These are phyloP conservation scores for Dendrobium huoshanense DNA, from an alignment of 106 monocot genomes.

Conservation along the genomic window DNA sequence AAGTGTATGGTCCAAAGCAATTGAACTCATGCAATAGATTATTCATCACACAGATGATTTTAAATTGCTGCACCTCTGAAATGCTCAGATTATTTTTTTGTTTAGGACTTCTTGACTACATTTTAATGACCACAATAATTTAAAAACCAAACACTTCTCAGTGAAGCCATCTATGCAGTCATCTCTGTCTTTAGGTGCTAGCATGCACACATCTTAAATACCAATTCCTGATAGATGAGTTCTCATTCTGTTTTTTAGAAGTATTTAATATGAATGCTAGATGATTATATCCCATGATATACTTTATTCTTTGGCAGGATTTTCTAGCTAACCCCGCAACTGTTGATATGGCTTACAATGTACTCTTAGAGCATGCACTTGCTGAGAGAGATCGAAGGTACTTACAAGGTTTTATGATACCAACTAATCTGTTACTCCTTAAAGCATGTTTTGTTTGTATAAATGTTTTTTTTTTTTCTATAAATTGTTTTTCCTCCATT, in stretches of 20 bases:
- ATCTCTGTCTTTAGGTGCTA: not conserved
- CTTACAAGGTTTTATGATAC: slow-evolving; percentile 1
- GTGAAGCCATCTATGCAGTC: not conserved
- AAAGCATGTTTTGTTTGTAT: not conserved
- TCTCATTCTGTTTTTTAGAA: not conserved
- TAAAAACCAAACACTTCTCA: not conserved
- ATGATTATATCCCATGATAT: not conserved
- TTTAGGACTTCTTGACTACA: not conserved
- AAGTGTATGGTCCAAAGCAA: not conserved
- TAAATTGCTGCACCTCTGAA: not conserved
- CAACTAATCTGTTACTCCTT: not conserved
- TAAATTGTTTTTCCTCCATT: not conserved
- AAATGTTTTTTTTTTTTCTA: not conserved
- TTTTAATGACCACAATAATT: not conserved
- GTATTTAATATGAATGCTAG: not conserved
- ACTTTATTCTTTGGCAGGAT: slow-evolving; percentile 44
- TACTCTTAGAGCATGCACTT: slow-evolving; percentile 84
- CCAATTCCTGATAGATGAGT: not conserved
- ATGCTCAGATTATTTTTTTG: not conserved
- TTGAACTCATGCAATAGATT: not conserved
- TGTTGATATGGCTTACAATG: slow-evolving; percentile 85
- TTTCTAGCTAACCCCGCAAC: slow-evolving; percentile 76
- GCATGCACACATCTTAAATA: not conserved
- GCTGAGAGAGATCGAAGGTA: slow-evolving; percentile 99
- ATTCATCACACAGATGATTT: not conserved